Conservation (phyloP, 371 early-diverging fungal species). For the Entomophthora muscae region DNA sequence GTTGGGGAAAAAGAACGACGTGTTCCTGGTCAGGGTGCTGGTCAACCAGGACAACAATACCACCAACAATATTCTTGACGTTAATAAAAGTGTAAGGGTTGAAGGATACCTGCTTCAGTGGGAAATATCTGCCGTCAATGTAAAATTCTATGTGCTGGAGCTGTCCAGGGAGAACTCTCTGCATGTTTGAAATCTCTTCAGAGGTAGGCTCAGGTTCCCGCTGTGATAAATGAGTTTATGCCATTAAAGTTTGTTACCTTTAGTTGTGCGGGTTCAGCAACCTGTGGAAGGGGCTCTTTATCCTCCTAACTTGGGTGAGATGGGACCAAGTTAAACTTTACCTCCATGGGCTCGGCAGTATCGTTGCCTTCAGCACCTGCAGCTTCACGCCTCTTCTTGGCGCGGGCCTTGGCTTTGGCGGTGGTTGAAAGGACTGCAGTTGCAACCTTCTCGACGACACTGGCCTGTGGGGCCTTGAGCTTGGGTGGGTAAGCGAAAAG, state of each 20-base stretch:
- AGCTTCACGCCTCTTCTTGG: constrained; percentile 57
- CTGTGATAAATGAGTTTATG: constrained; percentile 8
- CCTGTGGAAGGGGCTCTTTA: constrained; percentile 21
- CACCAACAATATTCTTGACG: constrained; percentile 37
- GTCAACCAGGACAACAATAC: constrained; percentile 60
- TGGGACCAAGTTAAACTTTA: not conserved
- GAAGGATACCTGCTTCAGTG: constrained; percentile 47
- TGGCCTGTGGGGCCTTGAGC: constrained; percentile 41
- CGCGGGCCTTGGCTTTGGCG: constrained; percentile 77
- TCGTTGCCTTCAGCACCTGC: not conserved
- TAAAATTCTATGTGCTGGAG: constrained; percentile 67
- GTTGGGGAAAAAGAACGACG: not conserved
- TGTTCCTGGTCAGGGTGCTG: constrained; percentile 26
- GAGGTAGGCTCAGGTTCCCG: constrained; percentile 41
- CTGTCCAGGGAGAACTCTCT: constrained; percentile 79
- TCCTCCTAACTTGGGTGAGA: constrained; percentile 20
- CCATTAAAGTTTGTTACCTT: not conserved
- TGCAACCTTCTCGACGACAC: constrained; percentile 55
- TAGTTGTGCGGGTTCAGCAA: constrained; percentile 11
- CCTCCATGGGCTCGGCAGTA: not conserved
- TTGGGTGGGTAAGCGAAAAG: constrained; percentile 85
- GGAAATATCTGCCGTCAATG: constrained; percentile 64
- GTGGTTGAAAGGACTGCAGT: constrained; percentile 93
- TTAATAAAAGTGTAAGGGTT: not conserved
- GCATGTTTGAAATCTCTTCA: constrained; percentile 66